Percentiles rank a stretch among this genome's conserved stretches.
Evolutionary conservation across 1,284 basidiomycete species (phyloP).

Genomic region (Wolfiporia cocos): DNA sequence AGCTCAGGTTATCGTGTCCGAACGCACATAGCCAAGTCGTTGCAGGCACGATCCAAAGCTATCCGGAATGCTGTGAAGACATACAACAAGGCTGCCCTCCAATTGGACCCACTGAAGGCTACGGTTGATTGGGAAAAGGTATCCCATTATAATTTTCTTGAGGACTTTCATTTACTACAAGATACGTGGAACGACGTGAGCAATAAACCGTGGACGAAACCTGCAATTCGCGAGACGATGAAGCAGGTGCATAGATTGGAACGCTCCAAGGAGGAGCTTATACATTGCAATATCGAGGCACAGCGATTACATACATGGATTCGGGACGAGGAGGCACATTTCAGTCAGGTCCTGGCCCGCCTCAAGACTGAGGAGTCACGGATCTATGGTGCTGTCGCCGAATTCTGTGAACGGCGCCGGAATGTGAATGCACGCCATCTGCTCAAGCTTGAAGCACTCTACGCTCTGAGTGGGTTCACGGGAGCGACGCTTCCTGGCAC

Average conservation of each 20-base stretch:
- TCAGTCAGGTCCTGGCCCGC: background rate
- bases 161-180: slow-evolving; percentile 29
- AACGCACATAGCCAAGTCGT: slow-evolving; percentile 20
- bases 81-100: slow-evolving; percentile 23
- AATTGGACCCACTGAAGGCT: slow-evolving; percentile 20
- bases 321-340: slow-evolving; percentile 15
- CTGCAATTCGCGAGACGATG: slow-evolving; percentile 21
- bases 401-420: background rate
- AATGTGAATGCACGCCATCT: background rate
- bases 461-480: background rate
- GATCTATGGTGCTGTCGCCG: background rate
- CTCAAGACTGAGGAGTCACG: background rate
- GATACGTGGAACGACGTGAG: slow-evolving; percentile 23
- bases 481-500: no score
- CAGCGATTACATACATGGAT: slow-evolving; percentile 21
- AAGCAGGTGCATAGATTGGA: slow-evolving; percentile 21
- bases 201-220: slow-evolving; percentile 23
- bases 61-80: slow-evolving; percentile 18
- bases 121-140: slow-evolving; percentile 25
- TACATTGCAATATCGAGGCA: slow-evolving; percentile 25
- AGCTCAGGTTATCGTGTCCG: slow-evolving; percentile 12
- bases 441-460: background rate
- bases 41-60: slow-evolving; percentile 17
- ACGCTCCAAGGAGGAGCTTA: slow-evolving; percentile 29
- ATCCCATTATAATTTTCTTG: slow-evolving; percentile 26